These are phyloP conservation scores for Hansenula sp. DNA, from an alignment of 1,139 yeast species.

Conservation along the genomic window DNA sequence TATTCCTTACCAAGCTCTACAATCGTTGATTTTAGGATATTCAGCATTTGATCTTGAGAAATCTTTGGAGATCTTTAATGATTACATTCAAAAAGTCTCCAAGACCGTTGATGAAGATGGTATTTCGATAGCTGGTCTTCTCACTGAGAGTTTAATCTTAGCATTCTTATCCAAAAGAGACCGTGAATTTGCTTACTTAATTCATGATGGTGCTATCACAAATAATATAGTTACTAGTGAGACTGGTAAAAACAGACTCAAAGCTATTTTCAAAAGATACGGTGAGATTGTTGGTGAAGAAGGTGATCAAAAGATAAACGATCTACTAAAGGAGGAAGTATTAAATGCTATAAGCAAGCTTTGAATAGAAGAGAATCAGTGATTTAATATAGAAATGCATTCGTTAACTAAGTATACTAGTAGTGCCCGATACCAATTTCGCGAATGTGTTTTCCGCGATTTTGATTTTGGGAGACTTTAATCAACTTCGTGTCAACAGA, in stretches of 20 bases:
- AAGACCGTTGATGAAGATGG: constrained; percentile 28
- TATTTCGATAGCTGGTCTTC: constrained; percentile 40
- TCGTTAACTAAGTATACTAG: not conserved
- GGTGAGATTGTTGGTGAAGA: constrained; percentile 43
- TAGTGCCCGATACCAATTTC: not conserved
- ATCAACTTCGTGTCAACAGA: not conserved
- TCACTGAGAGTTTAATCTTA: constrained; percentile 51
- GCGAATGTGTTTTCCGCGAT: not conserved
- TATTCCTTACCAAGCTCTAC: constrained; percentile 33
- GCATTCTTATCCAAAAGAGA: constrained; percentile 47
- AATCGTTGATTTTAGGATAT: constrained; percentile 42
- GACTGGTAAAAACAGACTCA: constrained; percentile 38
- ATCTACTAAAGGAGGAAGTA: constrained; percentile 7
- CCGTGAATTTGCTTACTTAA: constrained; percentile 56
- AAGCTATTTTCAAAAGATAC: constrained; percentile 45
- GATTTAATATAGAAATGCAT: too few relatives aligned
- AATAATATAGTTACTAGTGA: constrained; percentile 39
- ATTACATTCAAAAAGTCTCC: constrained; percentile 34
- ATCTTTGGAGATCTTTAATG: constrained; percentile 49
- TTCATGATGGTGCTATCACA: constrained; percentile 52
- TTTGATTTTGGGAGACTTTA: not conserved
- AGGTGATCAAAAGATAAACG: constrained; percentile 6
- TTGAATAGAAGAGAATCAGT: not conserved
- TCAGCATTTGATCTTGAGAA: constrained; percentile 41
- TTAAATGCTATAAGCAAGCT: constrained; percentile 4